Conservation (phyloP, 2,329 filamentous ascomycete species). For the Rhynchosporium agropyri region DNA sequence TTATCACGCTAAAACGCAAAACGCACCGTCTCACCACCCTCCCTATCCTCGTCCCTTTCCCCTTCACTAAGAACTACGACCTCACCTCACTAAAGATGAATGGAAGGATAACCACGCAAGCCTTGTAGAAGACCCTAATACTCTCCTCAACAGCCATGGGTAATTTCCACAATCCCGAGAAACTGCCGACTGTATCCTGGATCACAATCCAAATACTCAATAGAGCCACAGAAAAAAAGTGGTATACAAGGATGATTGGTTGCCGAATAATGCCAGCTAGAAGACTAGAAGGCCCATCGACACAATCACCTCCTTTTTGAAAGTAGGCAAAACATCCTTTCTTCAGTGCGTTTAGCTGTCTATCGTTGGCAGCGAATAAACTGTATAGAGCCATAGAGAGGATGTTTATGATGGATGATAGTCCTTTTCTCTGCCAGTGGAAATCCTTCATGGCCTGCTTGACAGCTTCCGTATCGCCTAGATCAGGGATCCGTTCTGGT, state of each 20-base stretch:
- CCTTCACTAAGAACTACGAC: constrained; percentile 19
- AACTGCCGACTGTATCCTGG: constrained; percentile 51
- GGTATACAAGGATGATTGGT: constrained; percentile 78
- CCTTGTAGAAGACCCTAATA: constrained; percentile 75
- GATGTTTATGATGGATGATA: constrained; percentile 92
- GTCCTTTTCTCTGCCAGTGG: constrained; percentile 83
- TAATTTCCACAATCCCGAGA: constrained; percentile 55
- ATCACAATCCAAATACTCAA: constrained; percentile 72
- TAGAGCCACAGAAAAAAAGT: constrained; percentile 94
- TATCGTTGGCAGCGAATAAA: constrained; percentile 84
- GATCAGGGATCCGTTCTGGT: constrained; percentile 66
- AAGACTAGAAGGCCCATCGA: constrained; percentile 78
- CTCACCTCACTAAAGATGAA: constrained; percentile 72
- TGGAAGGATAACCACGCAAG: constrained; percentile 79
- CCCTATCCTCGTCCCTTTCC: not conserved
- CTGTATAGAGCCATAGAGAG: constrained; percentile 92
- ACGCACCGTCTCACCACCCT: not conserved
- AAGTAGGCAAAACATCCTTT: constrained; percentile 94
- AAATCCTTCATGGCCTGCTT: constrained; percentile 67
- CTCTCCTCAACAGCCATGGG: constrained; percentile 68
- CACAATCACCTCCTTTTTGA: constrained; percentile 68
- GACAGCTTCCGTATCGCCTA: constrained; percentile 69
- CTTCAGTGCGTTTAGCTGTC: constrained; percentile 77
- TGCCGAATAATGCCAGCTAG: constrained; percentile 79
- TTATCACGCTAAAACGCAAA: constrained; percentile 16